Conservation (phyloP, 179 eudicot species). For the Silene vulgaris region DNA sequence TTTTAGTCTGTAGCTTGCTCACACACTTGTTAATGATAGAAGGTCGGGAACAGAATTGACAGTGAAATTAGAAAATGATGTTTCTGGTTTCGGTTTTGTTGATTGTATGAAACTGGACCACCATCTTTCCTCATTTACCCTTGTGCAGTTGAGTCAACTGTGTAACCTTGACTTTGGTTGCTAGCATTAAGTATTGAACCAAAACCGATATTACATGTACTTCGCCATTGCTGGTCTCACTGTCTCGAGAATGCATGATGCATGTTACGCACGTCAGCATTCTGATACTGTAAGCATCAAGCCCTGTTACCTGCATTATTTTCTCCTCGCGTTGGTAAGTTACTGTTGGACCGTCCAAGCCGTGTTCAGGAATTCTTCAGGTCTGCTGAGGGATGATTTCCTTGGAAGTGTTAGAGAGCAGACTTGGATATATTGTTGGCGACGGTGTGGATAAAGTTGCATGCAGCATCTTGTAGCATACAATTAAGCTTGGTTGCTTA, state of each 20-base stretch:
- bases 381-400: neutral
- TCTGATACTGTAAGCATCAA: neutral
- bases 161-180: conserved; percentile 10
- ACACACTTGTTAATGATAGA: conserved; percentile 25
- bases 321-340: no score
- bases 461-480: neutral
- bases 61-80: conserved; percentile 18
- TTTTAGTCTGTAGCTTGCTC: neutral
- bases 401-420: no score
- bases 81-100: conserved; percentile 9
- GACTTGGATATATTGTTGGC: no score
- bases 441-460: neutral
- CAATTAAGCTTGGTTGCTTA: neutral
- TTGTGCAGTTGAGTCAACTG: conserved; percentile 28
- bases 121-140: conserved; percentile 19
- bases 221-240: conserved; percentile 12
- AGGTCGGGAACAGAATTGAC: conserved; percentile 22
- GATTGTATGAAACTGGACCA: conserved; percentile 25
- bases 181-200: conserved; percentile 21
- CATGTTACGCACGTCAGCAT: neutral
- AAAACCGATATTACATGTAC: neutral
- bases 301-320: neutral
- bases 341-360: neutral
- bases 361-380: neutral
- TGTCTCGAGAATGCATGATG: neutral